Conservation (phyloP, 768 basidiomycete species). For the Pisolithus tinctorius region DNA sequence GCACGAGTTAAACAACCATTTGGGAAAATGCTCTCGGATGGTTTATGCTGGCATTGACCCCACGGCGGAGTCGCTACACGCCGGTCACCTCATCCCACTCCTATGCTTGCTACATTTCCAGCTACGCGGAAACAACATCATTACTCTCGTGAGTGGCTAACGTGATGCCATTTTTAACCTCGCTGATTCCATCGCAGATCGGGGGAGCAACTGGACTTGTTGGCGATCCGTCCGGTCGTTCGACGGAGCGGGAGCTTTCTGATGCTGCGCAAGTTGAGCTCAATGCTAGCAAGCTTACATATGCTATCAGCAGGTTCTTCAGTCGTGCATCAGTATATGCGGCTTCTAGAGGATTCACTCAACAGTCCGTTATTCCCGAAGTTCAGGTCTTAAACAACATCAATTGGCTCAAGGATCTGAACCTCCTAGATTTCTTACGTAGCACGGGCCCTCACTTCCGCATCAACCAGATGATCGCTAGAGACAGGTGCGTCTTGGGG, state of each 20-base stretch:
- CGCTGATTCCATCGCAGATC: conserved; percentile 47
- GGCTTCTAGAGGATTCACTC: conserved; percentile 21
- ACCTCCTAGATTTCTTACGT: conserved; percentile 79
- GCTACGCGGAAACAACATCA: conserved; percentile 70
- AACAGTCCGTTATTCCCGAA: conserved; percentile 5
- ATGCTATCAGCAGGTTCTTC: conserved; percentile 71
- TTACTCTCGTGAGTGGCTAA: conserved; percentile 65
- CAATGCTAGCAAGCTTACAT: conserved; percentile 61
- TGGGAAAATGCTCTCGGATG: conserved; percentile 32
- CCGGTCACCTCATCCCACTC: conserved; percentile 88
- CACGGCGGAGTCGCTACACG: conserved; percentile 83
- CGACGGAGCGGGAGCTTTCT: conserved; percentile 70
- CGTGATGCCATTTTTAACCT: neutral
- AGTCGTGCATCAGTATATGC: conserved; percentile 58
- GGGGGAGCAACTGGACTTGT: conserved; percentile 96
- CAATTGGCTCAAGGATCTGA: conserved; percentile 70
- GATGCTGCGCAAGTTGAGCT: conserved; percentile 48
- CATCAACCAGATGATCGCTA: conserved; percentile 83
- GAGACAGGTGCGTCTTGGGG: conserved; percentile 64
- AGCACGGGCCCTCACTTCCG: conserved; percentile 72
- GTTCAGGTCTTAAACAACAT: conserved; percentile 58
- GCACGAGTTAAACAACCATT: conserved; percentile 35
- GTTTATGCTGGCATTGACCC: conserved; percentile 93
- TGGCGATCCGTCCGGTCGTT: conserved; percentile 91
- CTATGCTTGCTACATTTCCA: conserved; percentile 86